Evolutionary conservation across 371 early-diverging fungal genomes (phyloP).

Genomic region (Smittium culicis): DNA sequence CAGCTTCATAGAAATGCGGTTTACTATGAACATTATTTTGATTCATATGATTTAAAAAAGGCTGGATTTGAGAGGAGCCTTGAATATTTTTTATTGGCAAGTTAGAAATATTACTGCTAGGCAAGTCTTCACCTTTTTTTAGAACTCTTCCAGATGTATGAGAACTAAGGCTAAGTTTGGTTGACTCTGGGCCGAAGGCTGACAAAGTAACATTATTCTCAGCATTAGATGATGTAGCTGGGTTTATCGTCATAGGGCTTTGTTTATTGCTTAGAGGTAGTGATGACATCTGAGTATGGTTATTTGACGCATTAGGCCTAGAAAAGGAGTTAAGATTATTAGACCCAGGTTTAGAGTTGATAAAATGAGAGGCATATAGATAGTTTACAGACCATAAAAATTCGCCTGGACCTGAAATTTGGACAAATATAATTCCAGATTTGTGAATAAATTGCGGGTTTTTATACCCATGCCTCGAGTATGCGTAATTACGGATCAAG

Average conservation of each 20-base stretch:
- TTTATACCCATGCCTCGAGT: constrained; percentile 47
- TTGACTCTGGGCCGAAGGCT: neutral
- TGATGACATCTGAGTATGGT: neutral
- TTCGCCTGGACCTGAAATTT: constrained; percentile 57
- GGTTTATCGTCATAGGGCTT: neutral
- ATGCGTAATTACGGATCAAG: constrained; percentile 45
- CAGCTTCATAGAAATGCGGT: neutral
- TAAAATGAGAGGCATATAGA: constrained; percentile 49
- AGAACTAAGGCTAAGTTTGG: neutral
- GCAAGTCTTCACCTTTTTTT: neutral
- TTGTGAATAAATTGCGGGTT: constrained; percentile 84
- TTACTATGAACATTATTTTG: neutral
- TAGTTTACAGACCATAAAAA: constrained; percentile 86
- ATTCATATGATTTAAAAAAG: too few species aligned
- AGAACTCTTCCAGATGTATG: neutral
- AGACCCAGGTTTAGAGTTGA: neutral
- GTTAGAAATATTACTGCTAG: neutral
- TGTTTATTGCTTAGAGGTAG: neutral
- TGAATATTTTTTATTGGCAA: neutral
- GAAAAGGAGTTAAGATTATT: neutral
- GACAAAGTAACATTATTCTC: neutral
- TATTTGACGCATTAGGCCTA: neutral
- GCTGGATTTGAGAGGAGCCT: neutral
- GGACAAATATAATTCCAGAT: constrained; percentile 82
- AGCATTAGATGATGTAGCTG: neutral